These are phyloP conservation scores for Coniochaeta hoffmannii DNA, from an alignment of 2,329 filamentous ascomycete species.

Conservation along the genomic window DNA sequence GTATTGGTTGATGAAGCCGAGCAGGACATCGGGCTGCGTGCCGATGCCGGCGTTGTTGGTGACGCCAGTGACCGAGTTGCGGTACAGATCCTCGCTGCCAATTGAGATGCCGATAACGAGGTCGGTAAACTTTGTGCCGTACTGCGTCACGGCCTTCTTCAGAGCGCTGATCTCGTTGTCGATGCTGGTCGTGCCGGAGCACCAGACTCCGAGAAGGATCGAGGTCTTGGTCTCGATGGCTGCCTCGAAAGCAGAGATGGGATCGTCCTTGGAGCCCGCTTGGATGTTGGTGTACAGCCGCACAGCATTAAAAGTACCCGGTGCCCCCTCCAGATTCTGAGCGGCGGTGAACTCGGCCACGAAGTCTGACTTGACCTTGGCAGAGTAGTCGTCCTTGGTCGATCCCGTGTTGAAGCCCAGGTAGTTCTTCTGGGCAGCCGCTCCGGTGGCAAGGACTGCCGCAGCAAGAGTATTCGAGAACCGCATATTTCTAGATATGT, in stretches of 20 bases:
- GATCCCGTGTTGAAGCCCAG: slow-evolving; percentile 47
- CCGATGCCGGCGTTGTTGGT: slow-evolving; percentile 56
- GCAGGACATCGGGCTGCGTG: slow-evolving; percentile 48
- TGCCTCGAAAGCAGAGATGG: slow-evolving; percentile 72
- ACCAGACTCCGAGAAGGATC: slow-evolving; percentile 60
- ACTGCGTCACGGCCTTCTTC: slow-evolving; percentile 43
- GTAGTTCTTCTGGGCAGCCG: slow-evolving; percentile 39
- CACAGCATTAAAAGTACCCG: slow-evolving; percentile 49
- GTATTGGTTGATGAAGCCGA: slow-evolving; percentile 60
- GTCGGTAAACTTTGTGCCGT: slow-evolving; percentile 43
- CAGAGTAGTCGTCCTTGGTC: slow-evolving; percentile 35
- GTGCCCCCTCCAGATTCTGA: slow-evolving; percentile 33
- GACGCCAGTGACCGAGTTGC: slow-evolving; percentile 51
- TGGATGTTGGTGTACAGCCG: slow-evolving; percentile 64
- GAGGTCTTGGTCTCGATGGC: slow-evolving; percentile 53
- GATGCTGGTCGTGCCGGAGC: slow-evolving; percentile 46
- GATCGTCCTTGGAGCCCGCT: slow-evolving; percentile 61
- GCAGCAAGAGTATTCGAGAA: slow-evolving; percentile 28
- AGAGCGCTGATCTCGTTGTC: slow-evolving; percentile 54
- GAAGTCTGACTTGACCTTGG: slow-evolving; percentile 46
- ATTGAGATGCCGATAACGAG: slow-evolving; percentile 59
- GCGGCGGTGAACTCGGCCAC: slow-evolving; percentile 36
- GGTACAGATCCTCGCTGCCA: slow-evolving; percentile 62
- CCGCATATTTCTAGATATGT: slow-evolving; percentile 26
- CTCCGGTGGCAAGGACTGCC: slow-evolving; percentile 30